Conservation (phyloP, 768 basidiomycete species). For the Chalciporus chontae region DNA sequence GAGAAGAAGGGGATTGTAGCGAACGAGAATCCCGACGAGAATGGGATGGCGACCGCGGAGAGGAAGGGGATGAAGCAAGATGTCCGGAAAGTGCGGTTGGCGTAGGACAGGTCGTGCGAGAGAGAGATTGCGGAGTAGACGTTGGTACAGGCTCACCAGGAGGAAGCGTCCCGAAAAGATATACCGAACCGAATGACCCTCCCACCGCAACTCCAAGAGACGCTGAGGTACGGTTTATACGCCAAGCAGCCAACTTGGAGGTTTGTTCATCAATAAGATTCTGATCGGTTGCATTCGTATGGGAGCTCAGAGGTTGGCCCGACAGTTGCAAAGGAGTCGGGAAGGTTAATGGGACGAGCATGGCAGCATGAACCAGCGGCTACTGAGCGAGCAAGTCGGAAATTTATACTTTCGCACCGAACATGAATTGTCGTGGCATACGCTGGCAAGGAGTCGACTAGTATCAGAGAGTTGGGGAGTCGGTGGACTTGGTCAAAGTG, state of each 20-base stretch:
- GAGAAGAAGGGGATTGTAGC: slow-evolving; percentile 35
- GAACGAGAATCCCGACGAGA: slow-evolving; percentile 28
- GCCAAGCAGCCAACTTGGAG: slow-evolving; percentile 18
- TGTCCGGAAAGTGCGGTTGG: slow-evolving; percentile 7
- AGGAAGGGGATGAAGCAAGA: slow-evolving; percentile 18
- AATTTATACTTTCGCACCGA: not conserved
- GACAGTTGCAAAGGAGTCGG: slow-evolving; percentile 13
- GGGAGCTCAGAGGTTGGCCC: slow-evolving; percentile 4
- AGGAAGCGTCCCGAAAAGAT: slow-evolving; percentile 25
- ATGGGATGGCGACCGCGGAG: slow-evolving; percentile 16
- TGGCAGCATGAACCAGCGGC: not conserved
- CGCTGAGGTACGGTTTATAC: slow-evolving; percentile 1
- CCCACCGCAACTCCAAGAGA: slow-evolving; percentile 21
- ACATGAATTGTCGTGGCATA: slow-evolving; percentile 2
- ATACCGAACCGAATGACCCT: slow-evolving; percentile 22
- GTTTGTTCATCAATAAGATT: slow-evolving; percentile 23
- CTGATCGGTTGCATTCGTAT: slow-evolving; percentile 17
- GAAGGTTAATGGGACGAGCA: slow-evolving; percentile 28
- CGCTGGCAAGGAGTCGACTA: not conserved
- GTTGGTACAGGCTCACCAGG: slow-evolving; percentile 19
- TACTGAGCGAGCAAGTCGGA: not conserved
- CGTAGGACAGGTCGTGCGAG: slow-evolving; percentile 13
- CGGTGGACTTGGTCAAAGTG: not conserved
- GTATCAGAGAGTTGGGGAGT: too few species aligned
- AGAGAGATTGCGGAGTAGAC: slow-evolving; percentile 3